Conservation (phyloP, 75 land plant species). For the Sequoia sempervirens region DNA sequence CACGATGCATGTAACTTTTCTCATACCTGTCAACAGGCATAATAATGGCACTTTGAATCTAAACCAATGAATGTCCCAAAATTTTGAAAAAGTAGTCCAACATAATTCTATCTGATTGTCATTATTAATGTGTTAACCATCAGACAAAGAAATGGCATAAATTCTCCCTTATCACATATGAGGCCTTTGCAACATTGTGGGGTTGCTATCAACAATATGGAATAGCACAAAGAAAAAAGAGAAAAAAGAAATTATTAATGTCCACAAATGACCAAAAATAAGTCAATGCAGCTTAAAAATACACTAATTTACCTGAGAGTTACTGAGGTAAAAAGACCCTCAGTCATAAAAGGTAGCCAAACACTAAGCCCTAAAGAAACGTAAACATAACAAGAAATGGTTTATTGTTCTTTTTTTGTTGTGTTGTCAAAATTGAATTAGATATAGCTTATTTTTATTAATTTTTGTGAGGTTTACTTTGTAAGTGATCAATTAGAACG, state of each 20-base stretch:
- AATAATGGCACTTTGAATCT: neutral
- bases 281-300: neutral
- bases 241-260: neutral
- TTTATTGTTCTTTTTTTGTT: too few species aligned
- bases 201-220: neutral
- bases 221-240: neutral
- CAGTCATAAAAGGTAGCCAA: neutral
- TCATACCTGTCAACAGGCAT: constrained; percentile 74
- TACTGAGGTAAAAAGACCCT: neutral
- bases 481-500: too few species aligned
- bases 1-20: constrained; percentile 99
- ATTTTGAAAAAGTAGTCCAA: neutral
- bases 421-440: neutral
- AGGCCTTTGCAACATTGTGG: neutral
- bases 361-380: neutral
- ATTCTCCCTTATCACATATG: neutral
- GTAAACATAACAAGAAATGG: neutral
- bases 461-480: too few species aligned
- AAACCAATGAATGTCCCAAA: neutral
- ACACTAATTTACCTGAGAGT: neutral
- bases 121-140: neutral
- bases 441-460: neutral
- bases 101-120: neutral
- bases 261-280: neutral
- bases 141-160: neutral